Evolutionary conservation across 108 stramenopile genomes (phyloP).

Genomic region (Pelagomonas calceolata): DNA sequence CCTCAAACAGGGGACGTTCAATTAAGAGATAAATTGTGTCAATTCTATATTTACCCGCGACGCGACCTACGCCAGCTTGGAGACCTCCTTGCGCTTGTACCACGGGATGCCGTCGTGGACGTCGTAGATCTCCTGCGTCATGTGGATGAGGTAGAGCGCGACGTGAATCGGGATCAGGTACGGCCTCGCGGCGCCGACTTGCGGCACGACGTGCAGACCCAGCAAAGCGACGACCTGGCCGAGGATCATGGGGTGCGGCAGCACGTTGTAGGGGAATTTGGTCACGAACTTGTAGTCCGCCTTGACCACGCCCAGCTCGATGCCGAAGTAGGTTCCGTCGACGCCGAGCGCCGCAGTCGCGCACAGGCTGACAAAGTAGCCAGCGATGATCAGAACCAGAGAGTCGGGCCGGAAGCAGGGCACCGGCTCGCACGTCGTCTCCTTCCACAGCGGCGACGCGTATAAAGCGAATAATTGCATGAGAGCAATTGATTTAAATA

Average conservation of each 20-base stretch:
- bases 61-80: no score
- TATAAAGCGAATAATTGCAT: slow-evolving; percentile 13
- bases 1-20: no score
- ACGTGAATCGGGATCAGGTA: slow-evolving; percentile 29
- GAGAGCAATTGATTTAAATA: slow-evolving; percentile 25
- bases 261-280: slow-evolving; percentile 23
- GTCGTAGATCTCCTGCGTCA: slow-evolving; percentile 18
- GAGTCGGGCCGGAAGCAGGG: slow-evolving; percentile 12
- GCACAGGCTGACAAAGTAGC: slow-evolving; percentile 14
- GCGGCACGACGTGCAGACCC: slow-evolving; percentile 13
- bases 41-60: no score
- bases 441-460: background rate
- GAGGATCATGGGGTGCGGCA: slow-evolving; percentile 34
- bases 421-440: background rate
- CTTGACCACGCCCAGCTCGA: slow-evolving; percentile 21
- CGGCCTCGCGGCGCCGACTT: slow-evolving; percentile 14
- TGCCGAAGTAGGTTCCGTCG: slow-evolving; percentile 32
- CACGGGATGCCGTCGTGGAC: slow-evolving; percentile 6
- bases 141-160: slow-evolving; percentile 21
- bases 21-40: no score
- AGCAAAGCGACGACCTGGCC: slow-evolving; percentile 18
- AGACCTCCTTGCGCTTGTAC: background rate
- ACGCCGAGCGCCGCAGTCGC: slow-evolving; percentile 22
- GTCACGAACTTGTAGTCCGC: slow-evolving; percentile 25
- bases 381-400: slow-evolving; percentile 9